These are phyloP conservation scores for Castanea mollissima DNA, from an alignment of 306 rosid species.

Conservation along the genomic window DNA sequence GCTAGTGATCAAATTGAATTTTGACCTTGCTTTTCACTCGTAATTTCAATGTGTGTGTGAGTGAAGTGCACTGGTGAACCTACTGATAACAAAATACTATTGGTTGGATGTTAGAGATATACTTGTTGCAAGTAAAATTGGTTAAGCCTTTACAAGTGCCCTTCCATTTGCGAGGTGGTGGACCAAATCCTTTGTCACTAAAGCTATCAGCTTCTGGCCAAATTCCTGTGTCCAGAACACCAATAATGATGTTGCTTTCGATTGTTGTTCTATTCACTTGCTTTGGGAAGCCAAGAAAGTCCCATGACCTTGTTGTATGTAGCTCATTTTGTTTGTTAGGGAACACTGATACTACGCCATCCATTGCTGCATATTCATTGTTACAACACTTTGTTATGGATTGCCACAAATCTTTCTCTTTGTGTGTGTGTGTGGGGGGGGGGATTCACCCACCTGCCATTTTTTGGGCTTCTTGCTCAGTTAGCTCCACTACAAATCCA, in stretches of 20 bases:
- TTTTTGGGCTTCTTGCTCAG: slow-evolving; percentile 33
- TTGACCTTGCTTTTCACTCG: too few species aligned
- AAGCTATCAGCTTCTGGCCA: slow-evolving; percentile 51
- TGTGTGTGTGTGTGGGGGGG: too few species aligned
- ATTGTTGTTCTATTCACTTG: neutral
- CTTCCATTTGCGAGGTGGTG: slow-evolving; percentile 49
- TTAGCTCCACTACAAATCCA: slow-evolving; percentile 40
- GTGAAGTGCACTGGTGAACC: too few species aligned
- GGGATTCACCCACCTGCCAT: slow-evolving; percentile 23
- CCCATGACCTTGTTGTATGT: slow-evolving; percentile 51
- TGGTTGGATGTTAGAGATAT: neutral
- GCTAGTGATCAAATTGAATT: too few species aligned
- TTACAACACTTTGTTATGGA: neutral
- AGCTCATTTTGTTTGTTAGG: neutral
- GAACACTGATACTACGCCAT: slow-evolving; percentile 36
- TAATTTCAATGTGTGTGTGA: too few species aligned
- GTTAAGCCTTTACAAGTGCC: slow-evolving; percentile 26
- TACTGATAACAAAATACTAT: too few species aligned
- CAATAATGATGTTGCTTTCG: slow-evolving; percentile 36
- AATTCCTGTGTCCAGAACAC: slow-evolving; percentile 38
- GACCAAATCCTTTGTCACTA: slow-evolving; percentile 38
- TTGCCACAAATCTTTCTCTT: neutral
- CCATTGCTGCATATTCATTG: slow-evolving; percentile 22
- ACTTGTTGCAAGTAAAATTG: slow-evolving; percentile 53
- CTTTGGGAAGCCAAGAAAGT: slow-evolving; percentile 32